Base-by-base conservation (phyloP, 495 filamentous ascomycete genomes). In the Trichocladium uniseriatum region DNA sequence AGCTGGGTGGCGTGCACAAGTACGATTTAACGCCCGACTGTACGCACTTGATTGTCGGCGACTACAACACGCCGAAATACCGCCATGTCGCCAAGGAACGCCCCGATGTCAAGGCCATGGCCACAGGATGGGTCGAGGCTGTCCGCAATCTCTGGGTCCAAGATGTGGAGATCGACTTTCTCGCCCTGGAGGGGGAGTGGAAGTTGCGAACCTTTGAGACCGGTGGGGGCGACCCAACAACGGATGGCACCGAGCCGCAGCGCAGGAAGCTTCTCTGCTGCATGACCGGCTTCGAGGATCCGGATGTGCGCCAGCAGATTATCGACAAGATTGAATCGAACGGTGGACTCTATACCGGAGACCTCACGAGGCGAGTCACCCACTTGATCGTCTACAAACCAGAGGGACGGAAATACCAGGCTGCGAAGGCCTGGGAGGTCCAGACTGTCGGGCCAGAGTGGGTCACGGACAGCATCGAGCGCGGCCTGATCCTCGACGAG, bases 21-120 rank as follows among this genome's bases (percentile, higher is more conserved):
- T 81, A 86, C 59, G 88, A 97, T 64, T 81, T 98, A n/a, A 97
- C 92, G 28, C 86, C 86, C 38, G 88, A 96, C 62, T 89, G 94
- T 50, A 98, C 92, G 3, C 92, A 98, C 69, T 78, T 98, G 24
- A 79, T 98, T 54, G 86, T 95, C 54, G 92, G 89, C 58, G 82
- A 86, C 49, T 83, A 84, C 48, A 76, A 87, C 55, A 96, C 90
- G 0, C 78, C 83, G 13, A 98, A 98, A 64, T 98, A 98, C 71
- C 84, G 82, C 59, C 95, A 92, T 68, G 91, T 96, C 58, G 92
- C 92, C 19, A 88, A 81, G 52, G 86, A 90, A 62, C 77, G 92
- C 24, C 76, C 81, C 29, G 92, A 98, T 62, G 81, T 98, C 55
- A 79, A 77, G 47, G 85, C 87, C 41, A 77, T 98, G 65, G 75